These are phyloP conservation scores for Nannochloropsis gaditana DNA, from an alignment of 108 stramenopile genomes.

Conservation along the genomic window DNA sequence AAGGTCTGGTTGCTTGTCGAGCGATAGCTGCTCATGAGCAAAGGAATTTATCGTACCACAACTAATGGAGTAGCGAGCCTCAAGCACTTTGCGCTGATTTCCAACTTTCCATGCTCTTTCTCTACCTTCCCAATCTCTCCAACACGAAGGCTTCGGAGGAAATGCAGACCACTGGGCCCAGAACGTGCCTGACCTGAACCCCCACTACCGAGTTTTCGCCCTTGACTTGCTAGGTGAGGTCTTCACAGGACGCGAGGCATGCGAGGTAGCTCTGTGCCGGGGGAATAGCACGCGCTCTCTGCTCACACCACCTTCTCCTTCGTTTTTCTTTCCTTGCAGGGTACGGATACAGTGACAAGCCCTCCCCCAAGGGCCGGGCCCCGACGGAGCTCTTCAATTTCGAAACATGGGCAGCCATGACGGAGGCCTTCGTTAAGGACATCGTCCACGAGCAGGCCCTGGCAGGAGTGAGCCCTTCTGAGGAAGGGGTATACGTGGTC, in stretches of 20 bases:
- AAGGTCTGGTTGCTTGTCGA: no score
- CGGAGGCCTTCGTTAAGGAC: slow-evolving; percentile 60
- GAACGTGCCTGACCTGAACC: slow-evolving; percentile 38
- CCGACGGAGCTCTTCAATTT: slow-evolving; percentile 66
- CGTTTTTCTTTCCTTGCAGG: slow-evolving; percentile 26
- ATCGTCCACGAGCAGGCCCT: slow-evolving; percentile 41
- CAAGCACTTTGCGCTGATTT: no score
- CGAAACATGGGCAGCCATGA: slow-evolving; percentile 68
- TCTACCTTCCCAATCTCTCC: no score
- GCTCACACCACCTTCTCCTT: neutral
- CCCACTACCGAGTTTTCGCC: slow-evolving; percentile 64
- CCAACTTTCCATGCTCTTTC: no score
- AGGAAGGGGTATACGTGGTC: slow-evolving; percentile 62
- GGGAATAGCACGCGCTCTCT: neutral
- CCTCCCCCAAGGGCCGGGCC: slow-evolving; percentile 53
- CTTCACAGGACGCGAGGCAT: neutral
- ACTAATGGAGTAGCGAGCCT: no score
- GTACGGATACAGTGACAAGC: slow-evolving; percentile 78
- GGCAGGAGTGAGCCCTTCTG: neutral
- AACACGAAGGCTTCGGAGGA: slow-evolving; percentile 5
- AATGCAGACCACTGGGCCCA: slow-evolving; percentile 55
- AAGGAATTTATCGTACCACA: no score
- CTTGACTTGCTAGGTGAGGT: slow-evolving; percentile 67
- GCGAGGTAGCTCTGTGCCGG: no score
- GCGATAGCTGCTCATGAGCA: no score